A percentile compares a stretch with the other conserved stretches of the same genome.
phyloP scores from a whole-genome alignment of 2,329 filamentous ascomycete species.

The Cercospora beticola region DNA sequence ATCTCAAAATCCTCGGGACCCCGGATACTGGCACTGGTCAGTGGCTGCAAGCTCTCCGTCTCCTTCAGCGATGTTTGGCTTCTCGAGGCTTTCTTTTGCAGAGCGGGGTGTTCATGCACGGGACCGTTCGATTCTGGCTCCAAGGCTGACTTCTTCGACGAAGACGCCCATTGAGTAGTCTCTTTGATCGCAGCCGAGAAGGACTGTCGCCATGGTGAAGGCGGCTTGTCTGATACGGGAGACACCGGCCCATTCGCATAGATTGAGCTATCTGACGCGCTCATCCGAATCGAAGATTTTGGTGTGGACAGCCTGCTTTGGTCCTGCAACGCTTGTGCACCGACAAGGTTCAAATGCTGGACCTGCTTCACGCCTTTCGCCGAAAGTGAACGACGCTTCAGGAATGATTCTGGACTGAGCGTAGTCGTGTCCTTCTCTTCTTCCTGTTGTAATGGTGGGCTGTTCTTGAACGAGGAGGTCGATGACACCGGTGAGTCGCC shows the following conservation, averaged over 20 bases:
- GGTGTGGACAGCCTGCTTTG: slow-evolving; percentile 8
- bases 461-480: not conserved
- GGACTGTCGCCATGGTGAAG: slow-evolving; percentile 25
- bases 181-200: slow-evolving; percentile 22
- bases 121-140: slow-evolving; percentile 13
- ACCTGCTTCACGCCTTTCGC: slow-evolving; percentile 5
- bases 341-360: slow-evolving; percentile 4
- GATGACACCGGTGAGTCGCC: slow-evolving; percentile 20
- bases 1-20: slow-evolving; percentile 48
- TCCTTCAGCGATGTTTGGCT: slow-evolving; percentile 8
- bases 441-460: slow-evolving; percentile 6
- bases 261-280: slow-evolving; percentile 1
- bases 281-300: slow-evolving; percentile 9
- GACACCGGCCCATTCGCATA: slow-evolving; percentile 2
- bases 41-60: slow-evolving; percentile 18
- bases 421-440: slow-evolving; percentile 1
- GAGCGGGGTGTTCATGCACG: slow-evolving; percentile 33
- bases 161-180: slow-evolving; percentile 16
- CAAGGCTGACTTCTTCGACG: slow-evolving; percentile 17
- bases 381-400: slow-evolving; percentile 16
- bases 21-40: slow-evolving; percentile 37
- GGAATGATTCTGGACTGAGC: slow-evolving; percentile 10
- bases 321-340: slow-evolving; percentile 9
- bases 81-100: slow-evolving; percentile 29
- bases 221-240: slow-evolving; percentile 17